Evolutionary conservation across 257 asterid genomes (phyloP).

Genomic region (Nicotiana attenuata): DNA sequence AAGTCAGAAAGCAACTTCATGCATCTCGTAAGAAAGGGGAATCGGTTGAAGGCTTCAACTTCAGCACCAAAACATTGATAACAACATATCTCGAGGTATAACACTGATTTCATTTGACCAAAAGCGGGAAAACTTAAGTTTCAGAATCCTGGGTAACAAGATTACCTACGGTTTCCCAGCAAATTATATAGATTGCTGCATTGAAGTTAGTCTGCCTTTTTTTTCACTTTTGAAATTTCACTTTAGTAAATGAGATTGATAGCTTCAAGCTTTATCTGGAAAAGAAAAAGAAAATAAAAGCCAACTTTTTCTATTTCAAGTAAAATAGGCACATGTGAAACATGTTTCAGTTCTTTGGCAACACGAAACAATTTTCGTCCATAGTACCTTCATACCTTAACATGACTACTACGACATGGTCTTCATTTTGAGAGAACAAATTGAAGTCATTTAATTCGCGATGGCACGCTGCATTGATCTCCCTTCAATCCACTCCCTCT

Average conservation of each 20-base stretch:
- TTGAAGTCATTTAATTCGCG: not conserved
- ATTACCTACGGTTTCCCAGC: not conserved
- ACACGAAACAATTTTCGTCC: not conserved
- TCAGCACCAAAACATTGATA: conserved; percentile 64
- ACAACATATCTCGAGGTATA: conserved; percentile 72
- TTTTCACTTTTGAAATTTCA: not conserved
- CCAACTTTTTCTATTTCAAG: not conserved
- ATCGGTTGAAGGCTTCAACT: conserved; percentile 77
- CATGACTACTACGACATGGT: too few relatives aligned
- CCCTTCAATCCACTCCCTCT: not conserved
- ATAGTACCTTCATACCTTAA: not conserved
- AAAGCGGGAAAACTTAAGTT: conserved; percentile 1
- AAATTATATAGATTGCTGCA: not conserved
- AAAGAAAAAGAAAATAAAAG: not conserved
- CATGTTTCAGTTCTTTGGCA: not conserved
- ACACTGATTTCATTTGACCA: not conserved
- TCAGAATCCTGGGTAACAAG: not conserved
- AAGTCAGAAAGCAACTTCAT: conserved; percentile 93
- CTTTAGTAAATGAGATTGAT: conserved; percentile 1
- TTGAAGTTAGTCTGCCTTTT: not conserved
- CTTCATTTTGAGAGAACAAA: too few relatives aligned
- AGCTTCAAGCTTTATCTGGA: not conserved
- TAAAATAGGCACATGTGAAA: not conserved
- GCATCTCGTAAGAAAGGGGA: conserved; percentile 87
- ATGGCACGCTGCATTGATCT: not conserved